A percentile compares a stretch with the other conserved stretches of the same genome.
phyloP scores from a whole-genome alignment of 192 early-diverging fungal species.

The Entophlyctis luteolus region DNA sequence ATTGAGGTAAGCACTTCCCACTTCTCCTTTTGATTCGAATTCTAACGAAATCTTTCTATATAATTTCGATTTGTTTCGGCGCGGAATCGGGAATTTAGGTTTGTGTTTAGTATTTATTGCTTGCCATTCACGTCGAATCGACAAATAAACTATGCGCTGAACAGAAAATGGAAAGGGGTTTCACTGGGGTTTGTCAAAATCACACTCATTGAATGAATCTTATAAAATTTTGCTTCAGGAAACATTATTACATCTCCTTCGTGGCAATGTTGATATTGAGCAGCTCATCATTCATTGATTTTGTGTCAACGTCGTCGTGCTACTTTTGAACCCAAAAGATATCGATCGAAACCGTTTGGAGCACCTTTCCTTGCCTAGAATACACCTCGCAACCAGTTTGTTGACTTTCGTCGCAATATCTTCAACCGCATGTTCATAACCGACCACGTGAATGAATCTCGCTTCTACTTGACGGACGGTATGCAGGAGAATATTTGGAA shows the following conservation, averaged over 20 bases:
- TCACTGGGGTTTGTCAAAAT: too few relatives aligned
- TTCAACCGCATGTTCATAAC: conserved; percentile 12
- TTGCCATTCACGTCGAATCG: neutral
- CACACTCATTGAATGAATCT: too few relatives aligned
- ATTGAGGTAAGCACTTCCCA: neutral
- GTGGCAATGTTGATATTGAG: neutral
- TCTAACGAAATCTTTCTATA: neutral
- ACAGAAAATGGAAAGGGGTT: too few relatives aligned
- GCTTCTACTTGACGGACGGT: conserved; percentile 9
- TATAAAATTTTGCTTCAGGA: too few relatives aligned
- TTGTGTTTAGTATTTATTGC: neutral
- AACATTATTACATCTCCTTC: neutral
- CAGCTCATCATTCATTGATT: neutral
- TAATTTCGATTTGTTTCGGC: neutral
- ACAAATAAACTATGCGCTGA: too few relatives aligned
- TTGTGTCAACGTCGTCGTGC: neutral
- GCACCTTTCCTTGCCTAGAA: neutral
- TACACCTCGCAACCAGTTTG: neutral
- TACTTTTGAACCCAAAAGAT: neutral
- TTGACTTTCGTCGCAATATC: neutral
- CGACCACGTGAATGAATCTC: neutral
- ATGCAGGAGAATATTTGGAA: conserved; percentile 3
- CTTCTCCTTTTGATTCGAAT: neutral
- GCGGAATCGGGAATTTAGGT: neutral
- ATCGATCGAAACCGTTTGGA: neutral